Evolutionary conservation across 2,329 filamentous ascomycete genomes (phyloP), one percentile per base, ranked within the genome.

Genomic region (Cercospora beticola): DNA sequence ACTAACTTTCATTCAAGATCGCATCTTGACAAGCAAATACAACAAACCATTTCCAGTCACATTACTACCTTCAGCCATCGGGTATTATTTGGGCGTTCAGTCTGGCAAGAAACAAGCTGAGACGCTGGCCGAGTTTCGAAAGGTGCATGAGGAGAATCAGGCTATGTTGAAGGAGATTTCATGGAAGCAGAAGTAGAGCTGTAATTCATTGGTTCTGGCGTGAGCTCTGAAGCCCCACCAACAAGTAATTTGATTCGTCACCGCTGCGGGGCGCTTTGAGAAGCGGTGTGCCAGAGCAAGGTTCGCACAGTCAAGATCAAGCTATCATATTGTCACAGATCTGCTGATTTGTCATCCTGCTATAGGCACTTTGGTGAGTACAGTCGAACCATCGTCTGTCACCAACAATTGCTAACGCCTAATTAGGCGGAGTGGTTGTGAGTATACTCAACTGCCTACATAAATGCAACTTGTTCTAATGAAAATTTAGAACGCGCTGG

Each of bases 41-140:
- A 77, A 76, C 71, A 76, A 77, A 64, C 76, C 76, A 2, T 77
- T 77, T 49, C 76, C 76, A 0, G 76, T 77, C 10, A 77, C 76
- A 0, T 46, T 77, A 16, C 46, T 77, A 3, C 76, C 76, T 9
- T 77, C 76, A 8, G 75, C 76, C 0, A 77, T 77, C 43, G 76
- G 75, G 3, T 75, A 76, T 12, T 77, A 74, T 33, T 61, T 77
- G 9, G 76, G 75, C 3, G 31, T 75, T 12, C 76, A 77, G 71
- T 75, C 76, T 43, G 75, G 74, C 57, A 74, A 76, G 61, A 71
- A 74, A 36, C 76, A 77, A 58, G 65, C 67, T 28, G 74, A 77
- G 61, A 67, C 76, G 3, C 64, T 77, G 49, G 65, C 65, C 5
- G 76, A 76, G 61, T 76, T 77, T 59, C 69, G 72, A 36, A 73